These are phyloP conservation scores for Penicillium maclennaniae DNA, from an alignment of 495 filamentous ascomycete species.

Conservation along the genomic window DNA sequence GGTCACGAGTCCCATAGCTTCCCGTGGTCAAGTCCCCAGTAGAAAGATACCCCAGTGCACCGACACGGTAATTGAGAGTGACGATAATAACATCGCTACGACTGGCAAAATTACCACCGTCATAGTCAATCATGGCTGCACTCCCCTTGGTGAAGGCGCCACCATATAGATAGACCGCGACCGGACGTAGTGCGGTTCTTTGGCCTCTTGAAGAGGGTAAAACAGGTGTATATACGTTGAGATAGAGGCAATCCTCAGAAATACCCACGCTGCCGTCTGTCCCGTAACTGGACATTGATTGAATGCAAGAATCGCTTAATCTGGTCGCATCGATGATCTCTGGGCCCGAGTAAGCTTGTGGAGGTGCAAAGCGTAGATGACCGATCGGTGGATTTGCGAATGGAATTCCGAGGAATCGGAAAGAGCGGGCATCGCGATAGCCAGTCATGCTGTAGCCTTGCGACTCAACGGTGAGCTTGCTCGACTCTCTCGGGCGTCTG, in stretches of 20 bases:
- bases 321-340: conserved; percentile 38
- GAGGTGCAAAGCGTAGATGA: conserved; percentile 42
- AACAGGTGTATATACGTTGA: no score
- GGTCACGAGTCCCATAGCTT: conserved; percentile 10
- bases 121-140: conserved; percentile 34
- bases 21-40: conserved; percentile 2
- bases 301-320: no score
- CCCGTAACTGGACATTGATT: no score
- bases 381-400: conserved; percentile 43
- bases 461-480: conserved; percentile 32
- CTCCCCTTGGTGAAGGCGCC: conserved; percentile 42
- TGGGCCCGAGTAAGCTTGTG: conserved; percentile 36
- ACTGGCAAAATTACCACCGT: conserved; percentile 43
- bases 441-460: conserved; percentile 30
- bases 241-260: no score
- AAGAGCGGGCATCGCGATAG: conserved; percentile 50
- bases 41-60: conserved; percentile 40
- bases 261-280: conserved; percentile 18
- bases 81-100: conserved; percentile 48
- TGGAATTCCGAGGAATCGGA: conserved; percentile 50
- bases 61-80: conserved; percentile 45
- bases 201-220: no score
- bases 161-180: conserved; percentile 35
- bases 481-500: conserved; percentile 13
- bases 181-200: no score